Percentiles rank a stretch among this genome's conserved stretches.
phyloP scores from a whole-genome alignment of 371 early-diverging fungal genomes.

The Rhizopus sp. region DNA sequence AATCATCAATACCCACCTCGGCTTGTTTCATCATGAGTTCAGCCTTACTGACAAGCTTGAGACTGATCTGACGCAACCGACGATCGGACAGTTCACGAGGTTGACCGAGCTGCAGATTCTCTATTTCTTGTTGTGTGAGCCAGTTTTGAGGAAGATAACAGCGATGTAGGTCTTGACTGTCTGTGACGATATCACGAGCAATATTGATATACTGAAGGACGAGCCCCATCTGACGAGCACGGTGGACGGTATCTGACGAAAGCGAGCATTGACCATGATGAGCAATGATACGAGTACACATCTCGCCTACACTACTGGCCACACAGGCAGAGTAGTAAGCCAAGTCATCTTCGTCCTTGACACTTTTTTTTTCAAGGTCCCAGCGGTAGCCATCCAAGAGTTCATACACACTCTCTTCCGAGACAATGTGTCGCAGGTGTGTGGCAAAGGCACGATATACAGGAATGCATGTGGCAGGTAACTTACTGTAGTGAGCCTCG shows the following conservation, averaged over 20 bases:
- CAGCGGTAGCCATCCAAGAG: conserved; percentile 56
- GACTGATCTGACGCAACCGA: conserved; percentile 25
- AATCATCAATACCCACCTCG: conserved; percentile 34
- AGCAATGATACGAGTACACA: conserved; percentile 45
- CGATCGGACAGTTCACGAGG: conserved; percentile 31
- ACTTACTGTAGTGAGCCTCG: conserved; percentile 23
- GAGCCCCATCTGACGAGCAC: conserved; percentile 61
- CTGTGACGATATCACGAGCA: conserved; percentile 62
- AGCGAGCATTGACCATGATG: conserved; percentile 1
- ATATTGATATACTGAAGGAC: conserved; percentile 63
- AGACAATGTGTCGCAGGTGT: conserved; percentile 41
- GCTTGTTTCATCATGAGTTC: conserved; percentile 30
- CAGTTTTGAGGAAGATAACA: conserved; percentile 51
- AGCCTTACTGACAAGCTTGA: conserved; percentile 26
- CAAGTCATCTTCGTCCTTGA: conserved; percentile 45
- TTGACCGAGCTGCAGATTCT: conserved; percentile 24
- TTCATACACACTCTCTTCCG: conserved; percentile 45
- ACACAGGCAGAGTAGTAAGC: conserved; percentile 53
- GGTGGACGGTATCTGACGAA: conserved; percentile 11
- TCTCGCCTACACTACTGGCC: conserved; percentile 66
- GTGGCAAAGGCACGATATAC: conserved; percentile 37
- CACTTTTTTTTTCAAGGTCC: conserved; percentile 44
- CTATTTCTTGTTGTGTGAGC: conserved; percentile 17
- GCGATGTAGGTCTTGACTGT: conserved; percentile 52
- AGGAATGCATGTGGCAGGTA: conserved; percentile 35